Conservation (phyloP, 768 basidiomycete species). For the Boletus sensibilis region DNA sequence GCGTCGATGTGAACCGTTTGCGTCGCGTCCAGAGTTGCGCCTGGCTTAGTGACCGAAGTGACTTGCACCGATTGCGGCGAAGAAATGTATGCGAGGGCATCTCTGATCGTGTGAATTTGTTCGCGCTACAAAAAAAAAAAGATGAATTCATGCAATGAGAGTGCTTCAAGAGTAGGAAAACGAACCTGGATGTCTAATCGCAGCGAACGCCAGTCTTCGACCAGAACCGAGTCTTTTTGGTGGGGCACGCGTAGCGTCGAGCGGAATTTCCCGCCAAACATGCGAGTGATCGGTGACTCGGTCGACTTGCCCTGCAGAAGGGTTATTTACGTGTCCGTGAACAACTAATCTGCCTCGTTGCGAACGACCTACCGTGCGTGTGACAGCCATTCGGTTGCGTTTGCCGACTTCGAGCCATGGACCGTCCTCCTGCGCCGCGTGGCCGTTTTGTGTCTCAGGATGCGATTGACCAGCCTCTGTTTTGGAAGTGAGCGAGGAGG, state of each 20-base stretch:
- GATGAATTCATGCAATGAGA: background rate
- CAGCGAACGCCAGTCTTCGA: slow-evolving; percentile 90
- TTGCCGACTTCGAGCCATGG: slow-evolving; percentile 95
- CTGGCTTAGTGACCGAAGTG: slow-evolving; percentile 55
- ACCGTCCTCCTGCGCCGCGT: slow-evolving; percentile 47
- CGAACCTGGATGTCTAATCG: slow-evolving; percentile 85
- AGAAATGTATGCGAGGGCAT: slow-evolving; percentile 77
- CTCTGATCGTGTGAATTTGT: slow-evolving; percentile 72
- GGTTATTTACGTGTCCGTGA: background rate
- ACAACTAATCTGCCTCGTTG: background rate
- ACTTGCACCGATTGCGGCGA: slow-evolving; percentile 77
- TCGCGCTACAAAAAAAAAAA: slow-evolving; percentile 50
- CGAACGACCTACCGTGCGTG: slow-evolving; percentile 63
- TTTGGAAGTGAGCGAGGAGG: slow-evolving; percentile 48
- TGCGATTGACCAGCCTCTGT: slow-evolving; percentile 25
- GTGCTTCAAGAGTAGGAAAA: background rate
- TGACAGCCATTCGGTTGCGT: slow-evolving; percentile 76
- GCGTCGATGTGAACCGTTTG: slow-evolving; percentile 76
- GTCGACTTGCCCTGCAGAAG: slow-evolving; percentile 61
- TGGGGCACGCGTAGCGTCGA: slow-evolving; percentile 79
- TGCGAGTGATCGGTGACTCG: slow-evolving; percentile 85
- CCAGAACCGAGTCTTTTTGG: slow-evolving; percentile 80
- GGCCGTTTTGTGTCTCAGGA: slow-evolving; percentile 8
- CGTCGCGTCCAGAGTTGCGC: slow-evolving; percentile 65
- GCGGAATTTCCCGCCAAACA: slow-evolving; percentile 93